Conservation (phyloP, 345 rosid species). For the Tarenaya hassleriana region DNA sequence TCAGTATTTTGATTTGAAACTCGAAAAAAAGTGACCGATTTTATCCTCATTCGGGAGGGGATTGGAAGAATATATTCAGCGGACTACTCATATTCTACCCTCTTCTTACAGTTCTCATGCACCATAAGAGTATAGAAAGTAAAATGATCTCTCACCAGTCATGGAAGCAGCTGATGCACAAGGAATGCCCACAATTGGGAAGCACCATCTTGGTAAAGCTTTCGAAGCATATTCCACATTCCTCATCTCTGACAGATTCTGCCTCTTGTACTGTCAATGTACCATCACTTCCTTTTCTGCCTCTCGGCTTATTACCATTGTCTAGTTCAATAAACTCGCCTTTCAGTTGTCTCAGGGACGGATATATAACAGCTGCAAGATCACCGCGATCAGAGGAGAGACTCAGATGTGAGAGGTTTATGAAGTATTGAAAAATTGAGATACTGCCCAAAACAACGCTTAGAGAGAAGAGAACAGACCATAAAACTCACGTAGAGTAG, state of each 20-base stretch:
- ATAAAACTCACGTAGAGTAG: slow-evolving; percentile 58
- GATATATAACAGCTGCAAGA: slow-evolving; percentile 57
- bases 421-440: neutral
- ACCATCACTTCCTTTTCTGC: slow-evolving; percentile 46
- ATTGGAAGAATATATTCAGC: too few species aligned
- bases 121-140: too few species aligned
- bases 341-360: slow-evolving; percentile 54
- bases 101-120: too few species aligned
- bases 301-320: slow-evolving; percentile 47
- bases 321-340: slow-evolving; percentile 53
- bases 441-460: neutral
- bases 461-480: slow-evolving; percentile 23
- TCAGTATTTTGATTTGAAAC: too few species aligned
- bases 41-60: too few species aligned
- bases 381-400: slow-evolving; percentile 5
- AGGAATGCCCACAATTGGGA: slow-evolving; percentile 57
- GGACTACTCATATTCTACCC: too few species aligned
- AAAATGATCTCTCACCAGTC: slow-evolving; percentile 38
- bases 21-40: too few species aligned
- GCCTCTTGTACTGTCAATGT: slow-evolving; percentile 22
- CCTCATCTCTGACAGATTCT: slow-evolving; percentile 59
- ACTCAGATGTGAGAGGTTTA: neutral
- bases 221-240: slow-evolving; percentile 76
- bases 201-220: slow-evolving; percentile 48
- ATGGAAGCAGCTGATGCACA: slow-evolving; percentile 62